Evolutionary conservation across 2,329 filamentous ascomycete genomes (phyloP).

Genomic region (Pezicula neosporulosa): DNA sequence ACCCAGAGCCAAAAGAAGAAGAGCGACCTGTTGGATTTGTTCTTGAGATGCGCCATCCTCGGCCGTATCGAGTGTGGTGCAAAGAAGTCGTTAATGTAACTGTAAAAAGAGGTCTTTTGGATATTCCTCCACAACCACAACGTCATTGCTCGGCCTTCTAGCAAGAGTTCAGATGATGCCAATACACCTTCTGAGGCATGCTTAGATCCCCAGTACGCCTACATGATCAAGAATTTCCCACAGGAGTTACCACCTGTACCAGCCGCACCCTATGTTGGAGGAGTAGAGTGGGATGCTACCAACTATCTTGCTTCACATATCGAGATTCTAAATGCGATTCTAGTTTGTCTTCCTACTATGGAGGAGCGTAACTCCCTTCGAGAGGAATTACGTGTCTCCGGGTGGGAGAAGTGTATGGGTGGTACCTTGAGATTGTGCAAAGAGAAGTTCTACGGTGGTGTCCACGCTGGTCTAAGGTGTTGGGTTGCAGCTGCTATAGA

Average conservation of each 20-base stretch:
- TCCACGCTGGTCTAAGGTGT: conserved; percentile 83
- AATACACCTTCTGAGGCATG: conserved; percentile 31
- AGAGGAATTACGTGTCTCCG: conserved; percentile 74
- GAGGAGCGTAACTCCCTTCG: conserved; percentile 75
- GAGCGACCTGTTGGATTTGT: conserved; percentile 81
- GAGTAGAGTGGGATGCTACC: conserved; percentile 97
- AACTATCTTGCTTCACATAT: conserved; percentile 93
- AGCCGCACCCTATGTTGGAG: conserved; percentile 91
- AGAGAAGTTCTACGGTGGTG: conserved; percentile 92
- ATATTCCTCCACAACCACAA: conserved; percentile 96
- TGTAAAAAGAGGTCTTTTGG: conserved; percentile 98
- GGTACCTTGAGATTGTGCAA: conserved; percentile 85
- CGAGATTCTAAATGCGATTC: conserved; percentile 85
- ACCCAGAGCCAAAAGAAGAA: conserved; percentile 72
- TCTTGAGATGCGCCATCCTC: conserved; percentile 78
- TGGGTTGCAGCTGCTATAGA: conserved; percentile 87
- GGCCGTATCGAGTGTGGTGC: conserved; percentile 91
- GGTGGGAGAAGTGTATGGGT: conserved; percentile 89
- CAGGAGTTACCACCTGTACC: conserved; percentile 84
- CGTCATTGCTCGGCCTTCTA: conserved; percentile 63
- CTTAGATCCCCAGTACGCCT: conserved; percentile 45
- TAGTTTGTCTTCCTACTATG: conserved; percentile 72
- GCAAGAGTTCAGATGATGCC: conserved; percentile 5
- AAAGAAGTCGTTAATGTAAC: conserved; percentile 90
- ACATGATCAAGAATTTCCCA: conserved; percentile 74